A percentile compares a stretch with the other conserved stretches of the same genome.
Conservation (phyloP, 768 basidiomycete genomes). For the Pisolithus marmoratus region DNA sequence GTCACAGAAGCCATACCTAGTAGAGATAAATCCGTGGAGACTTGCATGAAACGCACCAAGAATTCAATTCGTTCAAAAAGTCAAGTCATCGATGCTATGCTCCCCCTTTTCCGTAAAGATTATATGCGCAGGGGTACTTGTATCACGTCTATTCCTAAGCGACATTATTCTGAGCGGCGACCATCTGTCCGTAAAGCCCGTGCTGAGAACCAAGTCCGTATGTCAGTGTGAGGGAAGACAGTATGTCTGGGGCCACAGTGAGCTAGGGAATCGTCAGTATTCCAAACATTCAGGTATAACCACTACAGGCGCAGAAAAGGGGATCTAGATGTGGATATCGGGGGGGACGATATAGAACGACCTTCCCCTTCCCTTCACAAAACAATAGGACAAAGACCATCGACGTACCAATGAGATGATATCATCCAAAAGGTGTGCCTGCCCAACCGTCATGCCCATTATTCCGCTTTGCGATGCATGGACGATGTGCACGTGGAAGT, state of each 20-base stretch:
- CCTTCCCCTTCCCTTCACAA: not conserved
- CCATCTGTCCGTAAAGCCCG: conserved; percentile 51
- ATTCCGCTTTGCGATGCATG: conserved; percentile 56
- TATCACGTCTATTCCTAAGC: not conserved
- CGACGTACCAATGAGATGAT: conserved; percentile 72
- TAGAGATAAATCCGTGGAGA: too few relatives aligned
- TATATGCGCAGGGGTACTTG: too few relatives aligned
- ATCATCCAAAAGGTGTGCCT: conserved; percentile 91
- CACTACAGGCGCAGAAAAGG: not conserved
- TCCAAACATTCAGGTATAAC: not conserved
- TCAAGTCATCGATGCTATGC: too few relatives aligned
- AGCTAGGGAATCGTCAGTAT: conserved; percentile 41
- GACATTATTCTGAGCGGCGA: conserved; percentile 24
- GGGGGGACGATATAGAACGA: too few relatives aligned
- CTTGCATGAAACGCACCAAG: too few relatives aligned
- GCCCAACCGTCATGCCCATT: conserved; percentile 77
- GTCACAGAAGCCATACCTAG: too few relatives aligned
- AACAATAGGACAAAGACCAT: not conserved
- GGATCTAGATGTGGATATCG: too few relatives aligned
- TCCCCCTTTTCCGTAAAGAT: too few relatives aligned
- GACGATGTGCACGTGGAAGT: conserved; percentile 92
- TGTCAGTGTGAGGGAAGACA: conserved; percentile 70
- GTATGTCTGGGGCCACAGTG: conserved; percentile 51
- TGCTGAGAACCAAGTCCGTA: conserved; percentile 84
- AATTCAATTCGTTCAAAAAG: too few relatives aligned